These are phyloP conservation scores for Pneumocystis carinii DNA, from an alignment of 1,139 yeast genomes.

Conservation along the genomic window DNA sequence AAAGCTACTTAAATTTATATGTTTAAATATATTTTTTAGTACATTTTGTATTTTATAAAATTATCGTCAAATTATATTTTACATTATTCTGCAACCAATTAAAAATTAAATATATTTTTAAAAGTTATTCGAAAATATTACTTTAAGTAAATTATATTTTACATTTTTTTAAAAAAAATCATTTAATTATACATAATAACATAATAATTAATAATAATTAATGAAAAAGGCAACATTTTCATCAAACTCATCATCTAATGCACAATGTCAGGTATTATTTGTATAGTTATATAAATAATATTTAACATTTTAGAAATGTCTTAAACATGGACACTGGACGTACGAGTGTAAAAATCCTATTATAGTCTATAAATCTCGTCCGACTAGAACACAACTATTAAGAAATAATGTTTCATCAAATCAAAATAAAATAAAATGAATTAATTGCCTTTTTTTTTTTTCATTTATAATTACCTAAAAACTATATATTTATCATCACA, in stretches of 20 bases:
- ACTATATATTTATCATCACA: background rate
- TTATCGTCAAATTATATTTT: too few relatives aligned
- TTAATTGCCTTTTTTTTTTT: background rate
- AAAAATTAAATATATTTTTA: too few relatives aligned
- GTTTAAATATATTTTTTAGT: too few relatives aligned
- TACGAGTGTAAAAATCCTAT: background rate
- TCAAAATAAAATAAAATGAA: background rate
- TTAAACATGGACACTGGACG: constrained; percentile 2
- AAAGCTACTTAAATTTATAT: too few relatives aligned
- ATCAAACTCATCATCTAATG: background rate
- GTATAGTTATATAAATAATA: background rate
- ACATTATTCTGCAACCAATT: too few relatives aligned
- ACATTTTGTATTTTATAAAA: too few relatives aligned
- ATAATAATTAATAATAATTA: background rate
- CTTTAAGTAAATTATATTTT: too few relatives aligned
- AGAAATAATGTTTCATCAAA: background rate
- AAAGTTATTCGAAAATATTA: too few relatives aligned
- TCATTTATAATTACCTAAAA: too few relatives aligned
- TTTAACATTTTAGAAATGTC: background rate
- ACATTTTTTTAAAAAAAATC: too few relatives aligned
- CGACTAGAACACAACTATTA: background rate
- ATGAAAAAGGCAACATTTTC: background rate
- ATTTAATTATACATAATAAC: too few relatives aligned
- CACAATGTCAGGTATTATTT: background rate
- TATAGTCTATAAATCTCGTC: background rate